phyloP scores from a whole-genome alignment of 768 basidiomycete genomes.

The Solioccasus polychromus region DNA sequence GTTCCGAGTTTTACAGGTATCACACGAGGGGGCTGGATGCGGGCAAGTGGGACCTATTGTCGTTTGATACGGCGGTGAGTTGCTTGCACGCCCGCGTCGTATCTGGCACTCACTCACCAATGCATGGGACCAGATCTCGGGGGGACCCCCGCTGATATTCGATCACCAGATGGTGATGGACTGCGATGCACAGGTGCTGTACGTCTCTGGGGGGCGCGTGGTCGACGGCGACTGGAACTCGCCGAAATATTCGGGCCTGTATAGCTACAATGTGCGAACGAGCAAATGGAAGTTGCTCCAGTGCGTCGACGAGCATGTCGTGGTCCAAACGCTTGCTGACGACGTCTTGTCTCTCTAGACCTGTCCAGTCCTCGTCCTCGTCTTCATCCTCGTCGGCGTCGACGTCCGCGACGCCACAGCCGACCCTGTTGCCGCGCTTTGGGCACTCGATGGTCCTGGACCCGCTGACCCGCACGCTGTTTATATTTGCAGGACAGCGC shows the following conservation, averaged over 20 bases:
- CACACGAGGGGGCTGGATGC: slow-evolving; percentile 36
- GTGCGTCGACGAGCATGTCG: slow-evolving; percentile 44
- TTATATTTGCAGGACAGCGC: slow-evolving; percentile 73
- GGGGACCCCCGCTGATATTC: slow-evolving; percentile 70
- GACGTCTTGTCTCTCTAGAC: slow-evolving; percentile 11
- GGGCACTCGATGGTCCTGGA: slow-evolving; percentile 86
- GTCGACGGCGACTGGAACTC: slow-evolving; percentile 62
- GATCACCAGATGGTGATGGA: slow-evolving; percentile 85
- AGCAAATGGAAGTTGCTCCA: slow-evolving; percentile 68
- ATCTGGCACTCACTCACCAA: too few species aligned
- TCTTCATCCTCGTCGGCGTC: too few species aligned
- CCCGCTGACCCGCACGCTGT: slow-evolving; percentile 51
- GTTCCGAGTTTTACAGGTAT: slow-evolving; percentile 77
- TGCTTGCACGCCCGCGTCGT: too few species aligned
- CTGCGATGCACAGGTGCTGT: slow-evolving; percentile 64
- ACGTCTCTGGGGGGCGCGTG: slow-evolving; percentile 73
- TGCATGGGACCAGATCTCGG: slow-evolving; percentile 50
- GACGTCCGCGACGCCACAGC: slow-evolving; percentile 30
- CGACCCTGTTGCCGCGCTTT: slow-evolving; percentile 55
- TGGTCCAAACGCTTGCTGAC: background rate
- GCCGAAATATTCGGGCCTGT: slow-evolving; percentile 66
- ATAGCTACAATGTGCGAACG: slow-evolving; percentile 63
- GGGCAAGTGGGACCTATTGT: slow-evolving; percentile 72
- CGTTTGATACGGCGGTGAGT: slow-evolving; percentile 64
- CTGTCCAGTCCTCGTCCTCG: slow-evolving; percentile 14